These are phyloP conservation scores for Microdochium bolleyi DNA, from an alignment of 2,329 filamentous ascomycete genomes.

Conservation along the genomic window DNA sequence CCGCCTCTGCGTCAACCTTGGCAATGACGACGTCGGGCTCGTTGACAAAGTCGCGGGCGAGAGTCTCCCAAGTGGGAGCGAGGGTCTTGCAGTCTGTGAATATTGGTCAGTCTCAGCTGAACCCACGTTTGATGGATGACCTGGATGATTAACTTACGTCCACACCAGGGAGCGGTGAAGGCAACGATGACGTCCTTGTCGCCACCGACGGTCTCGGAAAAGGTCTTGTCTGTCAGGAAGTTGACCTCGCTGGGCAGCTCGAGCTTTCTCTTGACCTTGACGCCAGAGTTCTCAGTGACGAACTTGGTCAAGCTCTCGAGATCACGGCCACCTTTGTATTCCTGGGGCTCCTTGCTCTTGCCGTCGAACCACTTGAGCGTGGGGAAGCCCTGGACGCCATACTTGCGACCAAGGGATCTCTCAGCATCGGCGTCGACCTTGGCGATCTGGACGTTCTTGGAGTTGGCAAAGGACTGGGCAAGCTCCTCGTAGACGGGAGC, in stretches of 20 bases:
- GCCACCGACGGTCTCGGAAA: constrained; percentile 68
- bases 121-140: constrained; percentile 2
- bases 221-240: constrained; percentile 72
- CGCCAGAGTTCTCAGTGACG: constrained; percentile 79
- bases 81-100: constrained; percentile 87
- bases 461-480: constrained; percentile 62
- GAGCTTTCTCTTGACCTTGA: constrained; percentile 71
- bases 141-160: constrained; percentile 61
- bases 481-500: constrained; percentile 94
- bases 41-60: constrained; percentile 72
- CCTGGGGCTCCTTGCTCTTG: constrained; percentile 74
- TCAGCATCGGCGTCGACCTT: constrained; percentile 95
- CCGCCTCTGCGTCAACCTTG: constrained; percentile 90
- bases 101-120: constrained; percentile 2
- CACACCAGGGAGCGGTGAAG: constrained; percentile 97
- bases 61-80: constrained; percentile 80
- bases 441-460: constrained; percentile 71
- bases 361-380: constrained; percentile 98
- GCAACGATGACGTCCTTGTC: constrained; percentile 90
- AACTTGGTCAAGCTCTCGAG: constrained; percentile 77
- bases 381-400: constrained; percentile 88
- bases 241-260: constrained; percentile 67
- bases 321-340: constrained; percentile 83
- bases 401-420: constrained; percentile 74
- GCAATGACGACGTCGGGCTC: constrained; percentile 79